phyloP scores from a whole-genome alignment of 1,284 basidiomycete genomes.

The Golubevia sp. region DNA sequence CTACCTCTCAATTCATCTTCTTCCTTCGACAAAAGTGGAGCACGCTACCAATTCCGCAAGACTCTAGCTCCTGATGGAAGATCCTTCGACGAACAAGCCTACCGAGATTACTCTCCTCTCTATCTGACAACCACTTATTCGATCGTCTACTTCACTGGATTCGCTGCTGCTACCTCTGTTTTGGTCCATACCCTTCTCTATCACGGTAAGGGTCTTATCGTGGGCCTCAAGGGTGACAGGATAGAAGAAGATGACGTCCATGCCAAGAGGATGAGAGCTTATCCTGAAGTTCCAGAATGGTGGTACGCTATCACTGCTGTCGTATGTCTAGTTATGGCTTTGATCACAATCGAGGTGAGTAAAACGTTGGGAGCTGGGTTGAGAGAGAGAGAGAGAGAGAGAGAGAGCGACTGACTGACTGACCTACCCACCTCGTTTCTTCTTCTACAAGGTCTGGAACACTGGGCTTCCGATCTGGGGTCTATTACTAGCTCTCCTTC shows the following conservation, averaged over 20 bases:
- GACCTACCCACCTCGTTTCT: neutral
- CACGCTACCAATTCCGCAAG: neutral
- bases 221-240: constrained; percentile 46
- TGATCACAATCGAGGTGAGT: constrained; percentile 23
- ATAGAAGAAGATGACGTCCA: neutral
- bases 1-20: neutral
- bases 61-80: neutral
- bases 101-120: constrained; percentile 38
- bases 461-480: constrained; percentile 51
- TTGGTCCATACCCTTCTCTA: constrained; percentile 62
- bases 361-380: too few species aligned
- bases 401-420: constrained; percentile 9
- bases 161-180: constrained; percentile 68
- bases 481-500: constrained; percentile 45
- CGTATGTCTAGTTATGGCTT: constrained; percentile 41
- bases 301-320: constrained; percentile 46
- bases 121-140: constrained; percentile 21
- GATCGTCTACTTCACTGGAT: constrained; percentile 34
- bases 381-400: constrained; percentile 11
- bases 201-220: constrained; percentile 63
- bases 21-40: constrained; percentile 5
- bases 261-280: neutral
- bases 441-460: constrained; percentile 1
- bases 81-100: neutral
- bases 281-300: constrained; percentile 49